Evolutionary conservation across 2,329 filamentous ascomycete species (phyloP).

Genomic region (Epicoccum nigrum): DNA sequence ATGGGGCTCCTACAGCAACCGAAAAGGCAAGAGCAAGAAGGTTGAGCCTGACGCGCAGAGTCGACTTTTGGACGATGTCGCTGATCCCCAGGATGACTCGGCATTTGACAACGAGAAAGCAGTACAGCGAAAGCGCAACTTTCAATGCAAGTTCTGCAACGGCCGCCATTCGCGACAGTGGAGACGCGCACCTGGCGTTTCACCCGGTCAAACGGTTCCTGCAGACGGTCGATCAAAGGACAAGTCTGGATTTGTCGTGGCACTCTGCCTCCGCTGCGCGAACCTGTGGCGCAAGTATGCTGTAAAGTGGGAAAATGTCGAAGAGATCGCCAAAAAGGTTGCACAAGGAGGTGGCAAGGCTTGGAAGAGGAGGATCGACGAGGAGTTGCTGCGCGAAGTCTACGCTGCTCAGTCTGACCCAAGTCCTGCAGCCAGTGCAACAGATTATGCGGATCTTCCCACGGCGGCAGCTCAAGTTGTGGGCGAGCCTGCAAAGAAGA

Average conservation of each 20-base stretch:
- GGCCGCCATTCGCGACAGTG: conserved; percentile 84
- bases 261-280: conserved; percentile 88
- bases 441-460: conserved; percentile 38
- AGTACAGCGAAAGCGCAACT: conserved; percentile 75
- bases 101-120: conserved; percentile 94
- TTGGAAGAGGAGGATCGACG: conserved; percentile 88
- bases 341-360: conserved; percentile 78
- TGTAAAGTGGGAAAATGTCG: conserved; percentile 92
- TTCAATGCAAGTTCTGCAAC: conserved; percentile 92
- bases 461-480: conserved; percentile 30
- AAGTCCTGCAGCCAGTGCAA: conserved; percentile 30
- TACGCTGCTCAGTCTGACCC: conserved; percentile 44
- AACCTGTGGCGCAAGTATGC: conserved; percentile 95
- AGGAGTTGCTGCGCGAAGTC: conserved; percentile 81
- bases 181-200: conserved; percentile 82
- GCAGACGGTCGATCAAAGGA: conserved; percentile 77
- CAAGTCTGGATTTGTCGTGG: conserved; percentile 76
- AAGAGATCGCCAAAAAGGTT: conserved; percentile 89
- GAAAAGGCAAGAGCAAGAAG: conserved; percentile 89
- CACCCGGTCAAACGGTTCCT: conserved; percentile 71
- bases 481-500: conserved; percentile 65
- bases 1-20: conserved; percentile 86
- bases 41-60: conserved; percentile 60
- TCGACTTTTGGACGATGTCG: conserved; percentile 89
- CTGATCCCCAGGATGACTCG: conserved; percentile 90